phyloP scores from a whole-genome alignment of 2,329 filamentous ascomycete genomes.

The Claviceps paspali region DNA sequence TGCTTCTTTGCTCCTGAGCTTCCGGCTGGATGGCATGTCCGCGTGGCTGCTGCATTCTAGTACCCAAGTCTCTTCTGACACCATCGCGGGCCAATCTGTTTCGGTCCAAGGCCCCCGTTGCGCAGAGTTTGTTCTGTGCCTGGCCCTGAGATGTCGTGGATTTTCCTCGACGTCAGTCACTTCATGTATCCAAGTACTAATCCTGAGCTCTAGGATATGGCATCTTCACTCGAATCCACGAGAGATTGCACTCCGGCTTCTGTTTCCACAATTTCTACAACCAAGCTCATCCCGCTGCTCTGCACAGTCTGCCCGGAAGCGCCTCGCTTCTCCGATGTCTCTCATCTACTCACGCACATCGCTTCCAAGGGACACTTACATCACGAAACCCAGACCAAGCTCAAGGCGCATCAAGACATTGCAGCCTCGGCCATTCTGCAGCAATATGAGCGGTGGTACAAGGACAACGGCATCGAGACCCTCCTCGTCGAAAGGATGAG shows the following conservation, averaged over 20 bases:
- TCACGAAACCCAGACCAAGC: slow-evolving; percentile 66
- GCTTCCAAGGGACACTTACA: slow-evolving; percentile 85
- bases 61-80: slow-evolving; percentile 2
- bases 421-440: slow-evolving; percentile 47
- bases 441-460: slow-evolving; percentile 67
- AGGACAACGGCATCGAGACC: slow-evolving; percentile 50
- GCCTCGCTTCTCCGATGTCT: slow-evolving; percentile 75
- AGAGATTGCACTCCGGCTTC: slow-evolving; percentile 9
- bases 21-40: slow-evolving; percentile 4
- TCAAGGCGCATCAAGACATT: slow-evolving; percentile 53
- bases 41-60: slow-evolving; percentile 15
- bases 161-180: slow-evolving; percentile 6
- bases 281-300: slow-evolving; percentile 45
- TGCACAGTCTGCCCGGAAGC: slow-evolving; percentile 74
- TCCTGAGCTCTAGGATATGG: slow-evolving; percentile 20
- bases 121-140: slow-evolving; percentile 2
- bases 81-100: background rate
- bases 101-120: background rate
- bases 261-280: slow-evolving; percentile 11
- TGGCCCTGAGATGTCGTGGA: slow-evolving; percentile 3
- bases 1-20: slow-evolving; percentile 12
- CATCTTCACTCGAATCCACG: slow-evolving; percentile 14
- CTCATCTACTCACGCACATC: slow-evolving; percentile 83
- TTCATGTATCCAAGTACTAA: slow-evolving; percentile 8
- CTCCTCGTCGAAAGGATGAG: slow-evolving; percentile 66